Conservation (phyloP, 2,329 filamentous ascomycete genomes). For the Blastomyces silverae region DNA sequence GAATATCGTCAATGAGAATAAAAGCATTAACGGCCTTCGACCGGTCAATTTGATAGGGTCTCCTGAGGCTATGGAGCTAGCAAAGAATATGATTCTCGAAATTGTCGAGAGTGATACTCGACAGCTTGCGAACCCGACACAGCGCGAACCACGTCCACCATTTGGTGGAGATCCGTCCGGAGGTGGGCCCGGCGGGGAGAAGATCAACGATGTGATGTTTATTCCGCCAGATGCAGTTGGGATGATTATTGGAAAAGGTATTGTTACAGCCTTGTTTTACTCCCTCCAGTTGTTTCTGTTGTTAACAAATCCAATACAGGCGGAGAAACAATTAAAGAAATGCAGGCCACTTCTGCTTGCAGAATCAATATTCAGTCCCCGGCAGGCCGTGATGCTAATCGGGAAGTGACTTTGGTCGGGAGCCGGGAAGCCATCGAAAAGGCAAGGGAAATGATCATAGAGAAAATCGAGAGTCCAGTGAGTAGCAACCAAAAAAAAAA, state of each 20-base stretch:
- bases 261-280: background rate
- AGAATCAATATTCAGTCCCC: constrained; percentile 88
- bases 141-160: constrained; percentile 22
- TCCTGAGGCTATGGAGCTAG: constrained; percentile 63
- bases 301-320: constrained; percentile 37
- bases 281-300: background rate
- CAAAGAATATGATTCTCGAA: constrained; percentile 84
- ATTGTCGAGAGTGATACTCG: constrained; percentile 84
- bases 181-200: constrained; percentile 35
- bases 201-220: constrained; percentile 73
- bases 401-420: constrained; percentile 81
- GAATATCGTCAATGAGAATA: constrained; percentile 88
- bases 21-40: constrained; percentile 81
- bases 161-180: constrained; percentile 26
- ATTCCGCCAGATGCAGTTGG: constrained; percentile 88
- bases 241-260: constrained; percentile 89
- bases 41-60: constrained; percentile 86
- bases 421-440: constrained; percentile 67
- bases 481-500: constrained; percentile 33
- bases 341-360: constrained; percentile 80
- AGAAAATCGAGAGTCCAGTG: constrained; percentile 87
- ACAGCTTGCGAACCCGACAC: constrained; percentile 18
- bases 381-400: constrained; percentile 68
- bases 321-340: constrained; percentile 88
- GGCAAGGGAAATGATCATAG: constrained; percentile 78